These are phyloP conservation scores for Adansonia madagascariensis DNA, from an alignment of 441 rosid species.

Conservation along the genomic window DNA sequence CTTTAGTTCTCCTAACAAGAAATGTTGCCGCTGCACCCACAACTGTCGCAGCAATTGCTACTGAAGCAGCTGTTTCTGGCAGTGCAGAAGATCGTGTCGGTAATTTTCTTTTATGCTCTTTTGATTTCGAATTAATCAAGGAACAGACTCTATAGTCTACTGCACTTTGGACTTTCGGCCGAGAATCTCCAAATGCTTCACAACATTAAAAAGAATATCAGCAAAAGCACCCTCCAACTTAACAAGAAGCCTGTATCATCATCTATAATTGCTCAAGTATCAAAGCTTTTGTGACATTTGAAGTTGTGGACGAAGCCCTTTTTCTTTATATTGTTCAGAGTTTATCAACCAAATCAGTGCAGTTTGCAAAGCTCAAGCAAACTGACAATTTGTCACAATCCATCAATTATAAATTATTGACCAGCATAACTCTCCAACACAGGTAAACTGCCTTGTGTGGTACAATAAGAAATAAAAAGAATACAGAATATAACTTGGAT, in stretches of 20 bases:
- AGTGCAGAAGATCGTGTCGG: constrained; percentile 41
- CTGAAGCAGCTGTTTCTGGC: constrained; percentile 77
- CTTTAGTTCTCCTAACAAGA: constrained; percentile 59
- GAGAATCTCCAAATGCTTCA: constrained; percentile 45
- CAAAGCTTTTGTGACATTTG: neutral
- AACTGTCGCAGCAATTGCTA: constrained; percentile 73
- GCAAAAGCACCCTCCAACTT: constrained; percentile 9
- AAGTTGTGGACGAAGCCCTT: neutral
- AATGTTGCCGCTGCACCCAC: constrained; percentile 86
- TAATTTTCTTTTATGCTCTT: constrained; percentile 35
- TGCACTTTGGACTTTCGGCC: constrained; percentile 26
- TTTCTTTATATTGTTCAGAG: neutral
- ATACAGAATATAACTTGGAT: neutral
- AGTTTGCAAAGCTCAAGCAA: neutral
- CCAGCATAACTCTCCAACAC: constrained; percentile 3
- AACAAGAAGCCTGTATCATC: neutral
- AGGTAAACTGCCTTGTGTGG: neutral
- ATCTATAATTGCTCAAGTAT: constrained; percentile 9
- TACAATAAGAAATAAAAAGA: neutral
- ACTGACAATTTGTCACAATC: constrained; percentile 6
- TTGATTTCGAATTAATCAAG: constrained; percentile 33
- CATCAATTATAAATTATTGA: neutral
- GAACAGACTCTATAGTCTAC: constrained; percentile 28
- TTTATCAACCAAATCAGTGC: neutral
- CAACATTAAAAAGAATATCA: constrained; percentile 32